These are phyloP conservation scores for Erythrobasidium hasegawianum DNA, from an alignment of 1,284 basidiomycete species.

Conservation along the genomic window DNA sequence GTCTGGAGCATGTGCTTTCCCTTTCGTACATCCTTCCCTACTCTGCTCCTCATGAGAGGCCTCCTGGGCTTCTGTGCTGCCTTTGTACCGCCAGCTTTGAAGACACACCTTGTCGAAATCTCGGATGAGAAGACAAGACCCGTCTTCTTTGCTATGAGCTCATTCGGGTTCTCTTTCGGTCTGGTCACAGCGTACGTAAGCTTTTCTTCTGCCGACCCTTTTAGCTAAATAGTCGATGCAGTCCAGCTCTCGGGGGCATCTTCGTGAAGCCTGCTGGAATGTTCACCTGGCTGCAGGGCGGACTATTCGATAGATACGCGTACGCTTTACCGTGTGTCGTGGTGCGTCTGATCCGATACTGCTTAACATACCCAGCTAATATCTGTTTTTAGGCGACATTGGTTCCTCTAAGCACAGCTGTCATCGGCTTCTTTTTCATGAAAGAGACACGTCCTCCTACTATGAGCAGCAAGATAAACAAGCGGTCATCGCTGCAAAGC, in stretches of 20 bases:
- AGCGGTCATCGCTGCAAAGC: background rate
- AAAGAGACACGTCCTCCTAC: background rate
- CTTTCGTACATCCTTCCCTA: background rate
- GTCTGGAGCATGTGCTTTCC: slow-evolving; percentile 2
- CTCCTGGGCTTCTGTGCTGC: slow-evolving; percentile 2
- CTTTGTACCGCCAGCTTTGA: background rate
- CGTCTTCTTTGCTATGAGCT: background rate
- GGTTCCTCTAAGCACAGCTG: background rate
- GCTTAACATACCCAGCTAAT: background rate
- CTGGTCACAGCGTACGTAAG: background rate
- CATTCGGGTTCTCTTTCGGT: background rate
- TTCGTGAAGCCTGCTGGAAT: background rate
- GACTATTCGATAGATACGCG: background rate
- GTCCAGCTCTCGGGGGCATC: background rate
- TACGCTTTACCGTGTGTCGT: background rate
- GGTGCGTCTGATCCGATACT: background rate
- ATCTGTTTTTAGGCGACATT: background rate
- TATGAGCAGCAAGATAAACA: background rate
- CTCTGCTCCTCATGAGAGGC: background rate
- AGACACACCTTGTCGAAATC: background rate
- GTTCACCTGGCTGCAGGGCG: background rate
- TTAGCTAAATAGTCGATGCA: background rate
- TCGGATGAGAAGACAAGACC: slow-evolving; percentile 6
- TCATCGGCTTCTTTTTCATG: background rate
- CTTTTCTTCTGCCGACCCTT: background rate